Evolutionary conservation across 2,329 filamentous ascomycete species (phyloP).

Genomic region (Colletotrichum sp.): DNA sequence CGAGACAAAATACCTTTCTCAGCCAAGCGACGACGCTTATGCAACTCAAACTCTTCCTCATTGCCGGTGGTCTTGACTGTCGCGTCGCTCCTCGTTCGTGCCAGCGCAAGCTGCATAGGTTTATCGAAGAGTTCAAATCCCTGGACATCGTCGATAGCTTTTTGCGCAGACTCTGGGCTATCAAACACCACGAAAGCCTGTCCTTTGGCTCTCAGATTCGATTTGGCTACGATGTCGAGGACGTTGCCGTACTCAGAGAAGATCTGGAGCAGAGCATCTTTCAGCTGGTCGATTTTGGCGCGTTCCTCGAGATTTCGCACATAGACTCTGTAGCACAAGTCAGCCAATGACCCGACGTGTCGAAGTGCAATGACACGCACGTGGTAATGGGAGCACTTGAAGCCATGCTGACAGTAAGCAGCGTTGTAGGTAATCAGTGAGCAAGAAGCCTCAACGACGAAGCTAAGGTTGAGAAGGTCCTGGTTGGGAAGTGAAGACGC

Average conservation of each 20-base stretch:
- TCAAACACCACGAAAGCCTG: conserved; percentile 97
- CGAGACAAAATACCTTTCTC: conserved; percentile 75
- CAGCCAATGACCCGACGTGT: conserved; percentile 54
- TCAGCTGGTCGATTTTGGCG: conserved; percentile 81
- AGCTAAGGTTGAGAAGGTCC: background rate
- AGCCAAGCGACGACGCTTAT: conserved; percentile 83
- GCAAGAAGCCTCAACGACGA: background rate
- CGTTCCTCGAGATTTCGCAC: conserved; percentile 90
- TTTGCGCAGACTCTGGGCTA: conserved; percentile 74
- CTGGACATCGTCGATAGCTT: conserved; percentile 87
- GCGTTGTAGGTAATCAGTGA: background rate
- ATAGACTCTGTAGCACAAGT: conserved; percentile 59
- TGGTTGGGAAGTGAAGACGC: background rate
- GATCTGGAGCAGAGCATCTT: conserved; percentile 74
- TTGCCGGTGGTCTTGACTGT: conserved; percentile 78
- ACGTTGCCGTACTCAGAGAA: conserved; percentile 90
- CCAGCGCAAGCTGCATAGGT: conserved; percentile 84
- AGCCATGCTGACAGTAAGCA: conserved; percentile 34
- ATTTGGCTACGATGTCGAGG: conserved; percentile 86
- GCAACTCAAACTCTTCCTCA: conserved; percentile 82
- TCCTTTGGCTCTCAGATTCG: conserved; percentile 88
- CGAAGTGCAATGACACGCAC: conserved; percentile 78
- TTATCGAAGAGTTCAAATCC: conserved; percentile 95
- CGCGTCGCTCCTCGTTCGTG: conserved; percentile 84
- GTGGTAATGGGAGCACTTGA: conserved; percentile 61